Base-by-base conservation (phyloP, 352 stramenopile species). In the Pythium biforme region DNA sequence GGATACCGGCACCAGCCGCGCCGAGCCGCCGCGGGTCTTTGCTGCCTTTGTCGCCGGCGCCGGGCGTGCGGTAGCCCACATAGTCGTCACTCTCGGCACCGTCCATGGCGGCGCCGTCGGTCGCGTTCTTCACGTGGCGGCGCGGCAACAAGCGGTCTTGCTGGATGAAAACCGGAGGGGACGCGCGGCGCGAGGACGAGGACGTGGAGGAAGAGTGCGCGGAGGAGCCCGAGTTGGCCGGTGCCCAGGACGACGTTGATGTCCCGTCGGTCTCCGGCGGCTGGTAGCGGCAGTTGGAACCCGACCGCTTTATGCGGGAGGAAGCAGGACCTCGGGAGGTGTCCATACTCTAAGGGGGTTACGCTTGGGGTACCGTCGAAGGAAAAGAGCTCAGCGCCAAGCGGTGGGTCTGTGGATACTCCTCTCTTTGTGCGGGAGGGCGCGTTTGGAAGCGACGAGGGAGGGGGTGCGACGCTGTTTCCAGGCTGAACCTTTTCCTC, bases 151-250 rank as follows among this genome's bases (percentile, higher is more conserved):
- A 27, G 51, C 64, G 57, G 55, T 70, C 56, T 25, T 62, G 64
- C 47, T 46, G 57, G 56, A 65, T 29, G 48, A 70, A 62, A 1
- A 70, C 51, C 0, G 64, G 57, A 25, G 64, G 64, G n/a, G 64
- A 54, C 11, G 51, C 46, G 52, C 55, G 52, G 40, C 59, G 59
- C n/a, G 39, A 49, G n/a, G 49, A 59, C 31, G 50, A 62, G 51
- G 17, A 39, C 37, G 51, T 37, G 17, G 45, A 55, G 17, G 29
- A 29, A 23, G 51, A 50, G 41, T 37, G 12, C 7, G 49, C 41
- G 10, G 26, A 31, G 7, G 41, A 45, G 34, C 3, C 25, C 45
- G 39, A 64, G 51, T 55, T 47, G n/a, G n/a, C 12, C 17, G 43
- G 47, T 17, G 31, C 45, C 12, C 15, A 40, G 26, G 58, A 46